phyloP scores from a whole-genome alignment of 2,329 filamentous ascomycete genomes.

The Hypoxylon sp. region DNA sequence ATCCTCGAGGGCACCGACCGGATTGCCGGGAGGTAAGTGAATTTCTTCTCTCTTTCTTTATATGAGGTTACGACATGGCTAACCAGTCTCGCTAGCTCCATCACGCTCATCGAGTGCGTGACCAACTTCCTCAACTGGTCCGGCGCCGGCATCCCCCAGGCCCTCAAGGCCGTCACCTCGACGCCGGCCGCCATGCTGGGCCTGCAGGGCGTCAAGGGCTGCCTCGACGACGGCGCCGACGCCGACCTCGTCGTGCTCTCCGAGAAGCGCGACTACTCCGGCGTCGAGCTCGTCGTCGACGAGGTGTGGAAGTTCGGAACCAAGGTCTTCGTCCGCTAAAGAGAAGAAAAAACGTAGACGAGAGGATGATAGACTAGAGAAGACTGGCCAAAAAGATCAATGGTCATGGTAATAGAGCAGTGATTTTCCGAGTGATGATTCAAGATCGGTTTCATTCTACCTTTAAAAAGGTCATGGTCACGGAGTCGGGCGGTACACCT shows the following conservation, averaged over 20 bases:
- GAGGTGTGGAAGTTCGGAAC: conserved; percentile 83
- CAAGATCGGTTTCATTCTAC: not conserved
- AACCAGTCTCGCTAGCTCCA: conserved; percentile 57
- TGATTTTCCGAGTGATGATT: too few relatives aligned
- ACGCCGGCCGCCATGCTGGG: conserved; percentile 82
- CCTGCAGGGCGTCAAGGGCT: conserved; percentile 71
- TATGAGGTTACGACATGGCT: not conserved
- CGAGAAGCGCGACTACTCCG: conserved; percentile 55
- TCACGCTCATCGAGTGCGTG: conserved; percentile 81
- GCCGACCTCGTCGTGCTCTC: conserved; percentile 75
- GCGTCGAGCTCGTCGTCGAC: conserved; percentile 68
- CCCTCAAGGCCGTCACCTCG: conserved; percentile 74
- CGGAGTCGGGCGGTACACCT: conserved; percentile 18
- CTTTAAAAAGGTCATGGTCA: conserved; percentile 1
- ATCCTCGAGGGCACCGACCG: conserved; percentile 80
- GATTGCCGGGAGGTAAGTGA: conserved; percentile 77
- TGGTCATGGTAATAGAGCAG: conserved; percentile 2
- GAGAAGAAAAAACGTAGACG: not conserved
- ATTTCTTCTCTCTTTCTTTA: conserved; percentile 15
- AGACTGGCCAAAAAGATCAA: too few relatives aligned
- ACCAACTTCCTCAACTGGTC: conserved; percentile 83
- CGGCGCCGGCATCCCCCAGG: conserved; percentile 71
- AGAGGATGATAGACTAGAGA: too few relatives aligned
- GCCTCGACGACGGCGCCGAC: conserved; percentile 67
- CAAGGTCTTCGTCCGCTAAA: conserved; percentile 52